phyloP scores from a whole-genome alignment of 129 eudicot species.

The Lactuca saligna region DNA sequence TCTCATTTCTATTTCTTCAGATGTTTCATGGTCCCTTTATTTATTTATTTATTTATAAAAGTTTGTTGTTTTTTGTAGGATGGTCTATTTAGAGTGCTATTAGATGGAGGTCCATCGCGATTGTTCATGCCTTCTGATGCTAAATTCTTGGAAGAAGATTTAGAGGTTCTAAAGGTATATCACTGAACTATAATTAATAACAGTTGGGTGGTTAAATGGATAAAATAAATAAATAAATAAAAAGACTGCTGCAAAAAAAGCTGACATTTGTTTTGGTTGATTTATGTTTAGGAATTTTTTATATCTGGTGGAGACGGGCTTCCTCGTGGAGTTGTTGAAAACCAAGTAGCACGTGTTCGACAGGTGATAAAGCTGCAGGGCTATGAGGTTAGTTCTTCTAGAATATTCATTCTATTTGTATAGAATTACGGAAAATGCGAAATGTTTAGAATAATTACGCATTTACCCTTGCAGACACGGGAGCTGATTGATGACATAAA shows the following conservation, averaged over 20 bases:
- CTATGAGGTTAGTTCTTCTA: slow-evolving; percentile 68
- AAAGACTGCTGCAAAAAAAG: no score
- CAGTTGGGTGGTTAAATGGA: no score
- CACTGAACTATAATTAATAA: no score
- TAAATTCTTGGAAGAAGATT: slow-evolving; percentile 83
- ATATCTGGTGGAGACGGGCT: slow-evolving; percentile 99
- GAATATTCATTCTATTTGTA: not conserved
- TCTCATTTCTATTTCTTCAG: slow-evolving; percentile 9
- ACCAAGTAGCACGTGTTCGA: slow-evolving; percentile 84
- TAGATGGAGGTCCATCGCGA: slow-evolving; percentile 95
- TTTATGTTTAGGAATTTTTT: slow-evolving; percentile 67
- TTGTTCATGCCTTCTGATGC: slow-evolving; percentile 71
- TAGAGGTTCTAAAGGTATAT: slow-evolving; percentile 85
- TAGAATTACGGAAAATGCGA: not conserved
- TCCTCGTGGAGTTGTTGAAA: slow-evolving; percentile 99
- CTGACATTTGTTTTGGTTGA: not conserved
- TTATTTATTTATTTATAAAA: no score
- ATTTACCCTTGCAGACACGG: slow-evolving; percentile 60
- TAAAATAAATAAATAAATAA: no score
- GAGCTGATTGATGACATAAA: slow-evolving; percentile 82
- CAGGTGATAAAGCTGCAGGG: slow-evolving; percentile 83
- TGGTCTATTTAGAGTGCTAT: slow-evolving; percentile 79
- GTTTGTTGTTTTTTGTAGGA: slow-evolving; percentile 46
- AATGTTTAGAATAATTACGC: not conserved
- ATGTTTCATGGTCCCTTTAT: not conserved